Base-by-base conservation (phyloP, 2,329 filamentous ascomycete genomes). In the Chaetomium strumarium region DNA sequence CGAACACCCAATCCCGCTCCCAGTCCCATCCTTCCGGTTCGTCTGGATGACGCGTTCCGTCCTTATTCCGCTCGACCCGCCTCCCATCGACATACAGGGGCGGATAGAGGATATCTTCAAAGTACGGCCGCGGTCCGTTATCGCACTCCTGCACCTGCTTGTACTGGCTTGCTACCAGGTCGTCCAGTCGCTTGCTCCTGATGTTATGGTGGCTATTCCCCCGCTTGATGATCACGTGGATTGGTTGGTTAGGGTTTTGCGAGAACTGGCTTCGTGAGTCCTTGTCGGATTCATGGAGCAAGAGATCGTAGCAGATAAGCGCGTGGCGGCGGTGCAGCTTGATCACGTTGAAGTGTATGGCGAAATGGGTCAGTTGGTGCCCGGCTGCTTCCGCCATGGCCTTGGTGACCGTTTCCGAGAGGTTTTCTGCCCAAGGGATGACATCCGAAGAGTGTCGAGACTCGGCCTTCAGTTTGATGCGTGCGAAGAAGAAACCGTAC, bases 11-110 rank as follows among this genome's bases (percentile, higher is more conserved):
- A 13, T 17, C 44, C 44, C 33, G 44, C 44, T 48, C 36, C 46
- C 46, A 48, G 36, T 48, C 46, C 46, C 46, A 48, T 10, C 46
- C 46, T 33, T 40, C 46, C 24, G 46, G 46, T 31, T 48, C 46
- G 20, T 48, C 46, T 4, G 46, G 37, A 34, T 48, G n/a, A 16
- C 11, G 46, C 16, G 20, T 40, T 14, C 46, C 46, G 24, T 48
- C 36, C 37, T 48, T 48, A 10, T 36, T n/a, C 46, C 24, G 14
- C 37, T 48, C 46, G 16, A 48, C n/a, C 16, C 46, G 46, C 29
- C 36, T 48, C 16, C 46, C 46, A 14, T 48, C 46, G 37, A 48
- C 46, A 41, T 48, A 48, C 11, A 48, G 29, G 2, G 46, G 29
- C 29, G 46, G 46, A 41, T 48, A 19, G 37, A 33, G 36, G 37